Base-by-base conservation (phyloP, 352 stramenopile species). In the Pilasporangium apinafurcum region DNA sequence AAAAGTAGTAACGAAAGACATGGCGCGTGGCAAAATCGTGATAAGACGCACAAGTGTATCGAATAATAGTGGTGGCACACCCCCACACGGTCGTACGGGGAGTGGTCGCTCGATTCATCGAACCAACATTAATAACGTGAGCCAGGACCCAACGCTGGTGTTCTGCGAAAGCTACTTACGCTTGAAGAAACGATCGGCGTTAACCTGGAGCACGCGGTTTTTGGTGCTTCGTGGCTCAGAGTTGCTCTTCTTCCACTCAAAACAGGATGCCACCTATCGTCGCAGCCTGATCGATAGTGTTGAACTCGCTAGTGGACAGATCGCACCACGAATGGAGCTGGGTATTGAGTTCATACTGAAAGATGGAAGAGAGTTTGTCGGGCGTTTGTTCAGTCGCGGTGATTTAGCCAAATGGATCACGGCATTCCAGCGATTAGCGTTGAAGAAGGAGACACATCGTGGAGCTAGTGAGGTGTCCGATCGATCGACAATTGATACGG, bases 171-270 rank as follows among this genome's bases (percentile, higher is more conserved):
- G 73, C 42, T 86, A 82, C 51, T 55, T 72, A 44, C 73, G 69
- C 37, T 50, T 86, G 29, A 86, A 86, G 46, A 67, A 70, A 25
- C 68, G 64, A 16, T 63, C 62, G 37, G 62, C 68, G 32, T 48
- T 86, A 16, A 74, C 65, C 5, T 86, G 69, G 69, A 76, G 40
- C 53, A 83, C 73, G 41, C 69, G 70, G 33, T 86, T 80, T 53
- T 29, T 83, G 5, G 57, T 83, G n/a, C 49, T 86, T 16, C 66
- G 45, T 18, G 52, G 68, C 44, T 24, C 53, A 6, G 52, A 80
- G 40, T 48, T 86, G 32, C 52, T 62, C 16, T 54, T 77, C 5
- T 86, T 72, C 48, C 35, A 62, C 22, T 71, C 48, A 48, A 82
- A 80, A 38, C 59, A 83, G 44, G 73, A 86, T 40, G 68, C 69